Evolutionary conservation across 2,329 filamentous ascomycete genomes (phyloP).

Genomic region (Zymoseptoria ardabiliae): DNA sequence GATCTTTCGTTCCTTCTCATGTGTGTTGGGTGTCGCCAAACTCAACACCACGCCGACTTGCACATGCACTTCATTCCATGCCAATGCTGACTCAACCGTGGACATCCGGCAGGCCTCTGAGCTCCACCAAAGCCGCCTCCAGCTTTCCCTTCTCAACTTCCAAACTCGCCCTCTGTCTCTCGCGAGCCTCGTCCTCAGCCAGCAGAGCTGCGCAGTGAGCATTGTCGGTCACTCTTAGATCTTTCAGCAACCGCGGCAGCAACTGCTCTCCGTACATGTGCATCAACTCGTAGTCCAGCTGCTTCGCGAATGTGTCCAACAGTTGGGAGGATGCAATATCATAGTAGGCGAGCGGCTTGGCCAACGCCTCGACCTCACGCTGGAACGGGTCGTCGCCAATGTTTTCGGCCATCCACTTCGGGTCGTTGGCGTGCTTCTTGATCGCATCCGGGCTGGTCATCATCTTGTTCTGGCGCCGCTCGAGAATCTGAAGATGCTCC

Average conservation of each 20-base stretch:
- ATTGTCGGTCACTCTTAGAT: constrained; percentile 10
- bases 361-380: constrained; percentile 54
- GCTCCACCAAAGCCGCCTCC: constrained; percentile 23
- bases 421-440: constrained; percentile 25
- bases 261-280: constrained; percentile 9
- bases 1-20: background rate
- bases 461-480: constrained; percentile 5
- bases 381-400: constrained; percentile 53
- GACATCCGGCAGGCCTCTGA: constrained; percentile 9
- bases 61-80: background rate
- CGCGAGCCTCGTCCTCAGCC: constrained; percentile 29
- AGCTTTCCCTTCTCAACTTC: constrained; percentile 25
- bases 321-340: constrained; percentile 58
- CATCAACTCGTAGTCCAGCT: constrained; percentile 20
- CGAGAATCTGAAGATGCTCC: constrained; percentile 23
- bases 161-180: constrained; percentile 22
- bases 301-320: constrained; percentile 43
- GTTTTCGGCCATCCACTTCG: constrained; percentile 23
- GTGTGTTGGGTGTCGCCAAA: too few relatives aligned
- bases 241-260: constrained; percentile 2
- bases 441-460: constrained; percentile 6
- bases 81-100: constrained; percentile 5
- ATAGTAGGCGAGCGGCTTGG: constrained; percentile 63
- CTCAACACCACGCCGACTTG: too few relatives aligned
- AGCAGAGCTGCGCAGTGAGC: constrained; percentile 25